A percentile compares a stretch with the other conserved stretches of the same genome.
Evolutionary conservation across 345 rosid genomes (phyloP).

Genomic region (Citrus glauca): DNA sequence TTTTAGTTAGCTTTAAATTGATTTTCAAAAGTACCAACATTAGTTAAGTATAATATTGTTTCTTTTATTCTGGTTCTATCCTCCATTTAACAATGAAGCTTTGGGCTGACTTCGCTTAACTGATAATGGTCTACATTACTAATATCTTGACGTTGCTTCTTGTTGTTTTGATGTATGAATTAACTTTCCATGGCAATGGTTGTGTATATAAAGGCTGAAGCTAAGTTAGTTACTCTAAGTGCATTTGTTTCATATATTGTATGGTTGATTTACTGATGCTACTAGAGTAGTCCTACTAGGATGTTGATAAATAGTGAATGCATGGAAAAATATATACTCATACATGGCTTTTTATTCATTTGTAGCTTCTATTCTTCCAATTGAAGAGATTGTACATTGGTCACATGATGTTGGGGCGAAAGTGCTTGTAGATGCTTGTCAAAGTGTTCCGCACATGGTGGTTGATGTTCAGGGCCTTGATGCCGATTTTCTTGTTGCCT

Average conservation of each 20-base stretch:
- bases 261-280: background rate
- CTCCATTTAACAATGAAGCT: background rate
- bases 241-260: background rate
- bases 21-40: background rate
- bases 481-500: constrained; percentile 92
- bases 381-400: constrained; percentile 64
- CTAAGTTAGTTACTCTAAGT: background rate
- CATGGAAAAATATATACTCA: background rate
- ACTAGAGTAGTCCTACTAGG: background rate
- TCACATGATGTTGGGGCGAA: constrained; percentile 77
- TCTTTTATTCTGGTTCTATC: background rate
- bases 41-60: background rate
- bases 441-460: constrained; percentile 93
- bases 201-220: background rate
- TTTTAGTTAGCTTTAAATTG: background rate
- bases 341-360: background rate
- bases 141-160: background rate
- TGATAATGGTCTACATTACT: background rate
- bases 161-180: background rate
- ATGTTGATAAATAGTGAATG: background rate
- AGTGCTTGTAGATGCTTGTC: constrained; percentile 94
- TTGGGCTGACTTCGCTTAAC: background rate
- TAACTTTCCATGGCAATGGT: background rate
- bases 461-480: constrained; percentile 80
- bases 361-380: constrained; percentile 79